These are phyloP conservation scores for Ceratocystis alfenasii DNA, from an alignment of 2,329 filamentous ascomycete species.

Conservation along the genomic window DNA sequence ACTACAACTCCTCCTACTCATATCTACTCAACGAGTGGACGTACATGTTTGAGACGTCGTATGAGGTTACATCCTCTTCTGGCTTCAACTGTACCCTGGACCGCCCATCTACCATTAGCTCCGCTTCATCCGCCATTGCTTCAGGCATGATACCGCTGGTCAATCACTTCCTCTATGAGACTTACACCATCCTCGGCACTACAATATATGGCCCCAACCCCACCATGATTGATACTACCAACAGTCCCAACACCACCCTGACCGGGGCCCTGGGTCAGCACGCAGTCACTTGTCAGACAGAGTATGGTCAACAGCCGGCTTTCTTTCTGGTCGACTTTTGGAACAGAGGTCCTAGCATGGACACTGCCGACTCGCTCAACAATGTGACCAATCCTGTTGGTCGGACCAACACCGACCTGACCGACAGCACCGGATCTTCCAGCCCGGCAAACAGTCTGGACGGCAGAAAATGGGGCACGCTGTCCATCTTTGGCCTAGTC, in stretches of 20 bases:
- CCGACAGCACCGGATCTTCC: constrained; percentile 14
- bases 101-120: constrained; percentile 44
- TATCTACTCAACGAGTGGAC: constrained; percentile 53
- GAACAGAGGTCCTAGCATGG: constrained; percentile 57
- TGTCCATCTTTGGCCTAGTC: constrained; percentile 4
- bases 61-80: constrained; percentile 46
- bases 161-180: constrained; percentile 67
- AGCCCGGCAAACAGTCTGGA: background rate
- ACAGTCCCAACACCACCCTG: constrained; percentile 44
- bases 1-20: constrained; percentile 34
- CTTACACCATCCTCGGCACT: constrained; percentile 34
- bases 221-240: constrained; percentile 50
- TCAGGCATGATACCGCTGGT: constrained; percentile 55
- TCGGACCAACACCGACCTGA: constrained; percentile 18
- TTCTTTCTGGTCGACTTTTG: constrained; percentile 75
- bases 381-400: constrained; percentile 26
- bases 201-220: constrained; percentile 53
- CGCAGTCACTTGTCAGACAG: constrained; percentile 40
- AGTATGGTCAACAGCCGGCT: constrained; percentile 54
- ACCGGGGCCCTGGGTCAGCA: constrained; percentile 45
- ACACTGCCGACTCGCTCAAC: constrained; percentile 58
- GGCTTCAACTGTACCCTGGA: constrained; percentile 63
- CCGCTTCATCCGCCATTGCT: constrained; percentile 41
- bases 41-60: constrained; percentile 62
- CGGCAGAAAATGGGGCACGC: background rate